Percentiles rank a stretch among this genome's conserved stretches.
Evolutionary conservation across 2,329 filamentous ascomycete species (phyloP).

Genomic region (Dactylellina parvicollis): DNA sequence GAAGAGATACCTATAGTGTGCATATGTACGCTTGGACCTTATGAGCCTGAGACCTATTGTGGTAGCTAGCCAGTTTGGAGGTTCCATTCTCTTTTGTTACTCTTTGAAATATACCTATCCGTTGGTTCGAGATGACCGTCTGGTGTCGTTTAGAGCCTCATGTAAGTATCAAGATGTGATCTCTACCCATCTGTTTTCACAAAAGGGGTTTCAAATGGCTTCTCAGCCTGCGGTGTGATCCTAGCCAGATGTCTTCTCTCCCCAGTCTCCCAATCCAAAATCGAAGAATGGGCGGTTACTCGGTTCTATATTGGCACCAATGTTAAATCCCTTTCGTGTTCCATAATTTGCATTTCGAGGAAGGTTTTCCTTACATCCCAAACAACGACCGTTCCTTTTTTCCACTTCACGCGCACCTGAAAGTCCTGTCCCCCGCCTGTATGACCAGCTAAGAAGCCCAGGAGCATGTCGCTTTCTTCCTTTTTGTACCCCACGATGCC

Average conservation of each 20-base stretch:
- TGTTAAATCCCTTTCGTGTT: background rate
- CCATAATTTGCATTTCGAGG: too few relatives aligned
- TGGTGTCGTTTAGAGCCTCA: too few relatives aligned
- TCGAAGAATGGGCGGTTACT: slow-evolving; percentile 79
- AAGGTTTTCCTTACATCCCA: slow-evolving; percentile 69
- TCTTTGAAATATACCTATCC: background rate
- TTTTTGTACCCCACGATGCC: slow-evolving; percentile 82
- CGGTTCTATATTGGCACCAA: slow-evolving; percentile 41
- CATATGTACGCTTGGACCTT: too few relatives aligned
- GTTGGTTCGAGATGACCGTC: background rate
- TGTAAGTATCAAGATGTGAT: background rate
- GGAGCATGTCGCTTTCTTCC: slow-evolving; percentile 80
- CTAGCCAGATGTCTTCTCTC: slow-evolving; percentile 81
- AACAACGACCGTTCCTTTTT: slow-evolving; percentile 78
- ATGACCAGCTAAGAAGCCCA: slow-evolving; percentile 82
- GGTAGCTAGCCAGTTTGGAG: too few relatives aligned
- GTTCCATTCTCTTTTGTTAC: too few relatives aligned
- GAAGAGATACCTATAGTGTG: too few relatives aligned
- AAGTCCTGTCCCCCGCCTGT: slow-evolving; percentile 77
- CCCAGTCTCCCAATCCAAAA: slow-evolving; percentile 83
- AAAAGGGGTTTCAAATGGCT: slow-evolving; percentile 39
- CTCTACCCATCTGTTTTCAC: background rate
- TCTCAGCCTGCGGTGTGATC: slow-evolving; percentile 82
- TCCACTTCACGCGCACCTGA: slow-evolving; percentile 80
- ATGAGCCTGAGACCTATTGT: too few relatives aligned